Percentiles rank a stretch among this genome's conserved stretches.
These are phyloP conservation scores for Senecio squalidus DNA, from an alignment of 140 eudicot genomes.

Conservation along the genomic window DNA sequence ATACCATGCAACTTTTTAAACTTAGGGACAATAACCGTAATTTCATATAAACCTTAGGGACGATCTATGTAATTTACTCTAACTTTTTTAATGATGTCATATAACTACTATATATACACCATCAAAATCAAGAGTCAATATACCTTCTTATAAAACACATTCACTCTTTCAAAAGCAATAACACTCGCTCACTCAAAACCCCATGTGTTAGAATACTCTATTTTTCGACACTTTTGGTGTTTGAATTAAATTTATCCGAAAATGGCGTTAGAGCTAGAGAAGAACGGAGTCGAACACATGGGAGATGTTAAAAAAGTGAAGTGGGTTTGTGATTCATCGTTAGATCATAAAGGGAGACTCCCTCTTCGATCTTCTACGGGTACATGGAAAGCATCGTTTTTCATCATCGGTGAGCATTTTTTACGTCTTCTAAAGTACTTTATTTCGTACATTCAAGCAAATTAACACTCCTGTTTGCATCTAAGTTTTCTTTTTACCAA, in stretches of 20 bases:
- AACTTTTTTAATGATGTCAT: too few species aligned
- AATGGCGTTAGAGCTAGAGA: neutral
- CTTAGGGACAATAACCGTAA: too few species aligned
- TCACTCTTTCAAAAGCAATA: neutral
- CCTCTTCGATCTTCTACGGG: slow-evolving; percentile 56
- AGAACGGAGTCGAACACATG: neutral
- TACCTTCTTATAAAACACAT: neutral
- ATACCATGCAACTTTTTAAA: too few species aligned
- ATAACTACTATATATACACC: too few species aligned
- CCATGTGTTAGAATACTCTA: neutral
- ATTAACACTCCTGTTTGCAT: neutral
- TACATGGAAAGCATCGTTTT: slow-evolving; percentile 52
- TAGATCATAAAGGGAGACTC: slow-evolving; percentile 49
- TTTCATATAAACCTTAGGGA: too few species aligned
- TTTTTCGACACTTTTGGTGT: neutral
- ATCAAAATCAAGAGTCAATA: neutral
- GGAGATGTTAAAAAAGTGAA: slow-evolving; percentile 20
- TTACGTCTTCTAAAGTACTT: neutral
- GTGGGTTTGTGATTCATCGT: slow-evolving; percentile 47
- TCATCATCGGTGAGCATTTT: slow-evolving; percentile 41
- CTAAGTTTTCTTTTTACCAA: neutral
- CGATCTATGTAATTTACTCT: too few species aligned
- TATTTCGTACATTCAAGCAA: neutral
- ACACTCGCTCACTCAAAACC: neutral
- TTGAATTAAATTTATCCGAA: neutral